Conservation (phyloP, 805 yeast genomes). For the Pichia phayaonensis region DNA sequence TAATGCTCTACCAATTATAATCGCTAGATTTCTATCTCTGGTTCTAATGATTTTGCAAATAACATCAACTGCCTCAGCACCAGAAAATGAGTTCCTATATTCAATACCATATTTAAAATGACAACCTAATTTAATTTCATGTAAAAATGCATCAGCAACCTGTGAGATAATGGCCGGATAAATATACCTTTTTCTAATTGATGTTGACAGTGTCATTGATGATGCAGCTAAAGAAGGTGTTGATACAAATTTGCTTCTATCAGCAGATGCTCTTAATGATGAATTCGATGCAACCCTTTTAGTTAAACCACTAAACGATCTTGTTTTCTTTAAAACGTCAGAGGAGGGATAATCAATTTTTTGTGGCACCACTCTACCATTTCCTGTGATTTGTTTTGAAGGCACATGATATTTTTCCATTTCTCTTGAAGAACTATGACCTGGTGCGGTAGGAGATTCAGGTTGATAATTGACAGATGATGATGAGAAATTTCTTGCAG, state of each 20-base stretch:
- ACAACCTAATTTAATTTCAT: constrained; percentile 61
- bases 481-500: constrained; percentile 21
- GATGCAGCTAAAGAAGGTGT: constrained; percentile 28
- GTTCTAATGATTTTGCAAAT: constrained; percentile 80
- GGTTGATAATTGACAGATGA: constrained; percentile 13
- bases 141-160: constrained; percentile 74
- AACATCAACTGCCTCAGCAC: constrained; percentile 89
- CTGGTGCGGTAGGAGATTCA: constrained; percentile 5
- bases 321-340: constrained; percentile 29
- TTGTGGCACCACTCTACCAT: constrained; percentile 41
- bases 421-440: constrained; percentile 13
- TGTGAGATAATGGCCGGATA: constrained; percentile 86
- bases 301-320: constrained; percentile 39
- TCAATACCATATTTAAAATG: constrained; percentile 85
- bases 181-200: constrained; percentile 32
- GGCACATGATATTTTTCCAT: constrained; percentile 30
- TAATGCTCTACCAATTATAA: constrained; percentile 79
- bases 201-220: constrained; percentile 41
- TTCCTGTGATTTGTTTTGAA: constrained; percentile 31
- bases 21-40: constrained; percentile 83
- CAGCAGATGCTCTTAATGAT: constrained; percentile 25
- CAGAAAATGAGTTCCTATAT: constrained; percentile 89
- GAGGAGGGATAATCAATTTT: constrained; percentile 30
- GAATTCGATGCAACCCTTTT: constrained; percentile 31
- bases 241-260: constrained; percentile 21